Percentiles rank a stretch among this genome's conserved stretches.
phyloP scores from a whole-genome alignment of 805 yeast species.

The Yamadazyma phyllophila region DNA sequence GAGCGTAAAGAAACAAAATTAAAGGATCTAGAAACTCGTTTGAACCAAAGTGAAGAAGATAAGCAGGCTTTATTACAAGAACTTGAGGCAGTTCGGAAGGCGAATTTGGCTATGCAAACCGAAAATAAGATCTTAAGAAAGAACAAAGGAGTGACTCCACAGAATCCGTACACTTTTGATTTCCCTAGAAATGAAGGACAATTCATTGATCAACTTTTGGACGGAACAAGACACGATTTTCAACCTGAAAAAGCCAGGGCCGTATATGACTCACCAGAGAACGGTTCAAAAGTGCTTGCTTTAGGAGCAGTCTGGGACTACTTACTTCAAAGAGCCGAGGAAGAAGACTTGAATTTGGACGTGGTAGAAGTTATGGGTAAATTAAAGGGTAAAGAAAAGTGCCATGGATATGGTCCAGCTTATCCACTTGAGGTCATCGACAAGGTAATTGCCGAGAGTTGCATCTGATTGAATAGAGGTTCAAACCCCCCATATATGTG shows the following conservation, averaged over 20 bases:
- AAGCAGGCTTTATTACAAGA: conserved; percentile 46
- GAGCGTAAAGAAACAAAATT: conserved; percentile 74
- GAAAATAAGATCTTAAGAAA: conserved; percentile 57
- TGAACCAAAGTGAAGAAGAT: conserved; percentile 56
- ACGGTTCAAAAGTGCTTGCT: conserved; percentile 55
- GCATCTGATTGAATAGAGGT: not conserved
- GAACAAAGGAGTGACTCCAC: not conserved
- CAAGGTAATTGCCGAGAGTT: conserved; percentile 24
- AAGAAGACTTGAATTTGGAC: conserved; percentile 50
- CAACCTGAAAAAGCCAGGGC: conserved; percentile 22
- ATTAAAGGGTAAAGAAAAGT: conserved; percentile 65
- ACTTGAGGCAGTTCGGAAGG: conserved; percentile 50
- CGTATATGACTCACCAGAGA: conserved; percentile 35
- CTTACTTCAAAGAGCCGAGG: conserved; percentile 47
- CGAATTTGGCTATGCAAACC: conserved; percentile 54
- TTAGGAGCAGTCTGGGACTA: conserved; percentile 85
- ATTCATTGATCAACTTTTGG: conserved; percentile 29
- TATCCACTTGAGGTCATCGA: conserved; percentile 48
- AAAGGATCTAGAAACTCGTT: conserved; percentile 62
- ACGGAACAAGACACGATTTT: conserved; percentile 23
- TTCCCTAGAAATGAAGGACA: conserved; percentile 37
- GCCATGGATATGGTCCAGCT: conserved; percentile 81
- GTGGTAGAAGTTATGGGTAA: conserved; percentile 54
- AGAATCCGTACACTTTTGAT: not conserved
- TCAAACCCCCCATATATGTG: no score